These are phyloP conservation scores for Cercophora sp. DNA, from an alignment of 495 filamentous ascomycete species.

Conservation along the genomic window DNA sequence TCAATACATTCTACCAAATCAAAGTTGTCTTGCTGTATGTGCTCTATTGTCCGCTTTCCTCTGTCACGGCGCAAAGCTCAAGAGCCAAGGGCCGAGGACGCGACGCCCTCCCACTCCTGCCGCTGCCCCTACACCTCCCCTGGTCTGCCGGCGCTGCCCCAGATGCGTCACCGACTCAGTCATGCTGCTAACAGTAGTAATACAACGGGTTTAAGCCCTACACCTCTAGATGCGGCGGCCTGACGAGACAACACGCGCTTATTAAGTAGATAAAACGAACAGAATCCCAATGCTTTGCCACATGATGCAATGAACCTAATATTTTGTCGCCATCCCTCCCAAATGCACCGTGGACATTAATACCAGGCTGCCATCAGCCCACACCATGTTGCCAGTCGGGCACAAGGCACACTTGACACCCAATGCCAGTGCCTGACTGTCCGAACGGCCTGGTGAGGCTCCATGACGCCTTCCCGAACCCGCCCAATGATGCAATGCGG, in stretches of 20 bases:
- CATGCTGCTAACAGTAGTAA: slow-evolving; percentile 3
- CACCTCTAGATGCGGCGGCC: background rate
- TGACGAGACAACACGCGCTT: background rate
- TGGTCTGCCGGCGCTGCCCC: background rate
- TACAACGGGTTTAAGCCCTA: background rate
- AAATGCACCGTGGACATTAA: slow-evolving; percentile 10
- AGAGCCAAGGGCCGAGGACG: too few relatives aligned
- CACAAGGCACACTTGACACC: too few relatives aligned
- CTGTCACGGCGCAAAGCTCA: too few relatives aligned
- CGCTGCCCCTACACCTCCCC: background rate
- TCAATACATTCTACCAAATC: too few relatives aligned
- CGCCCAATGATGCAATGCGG: slow-evolving; percentile 3
- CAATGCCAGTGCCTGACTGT: too few relatives aligned
- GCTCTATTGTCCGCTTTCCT: too few relatives aligned
- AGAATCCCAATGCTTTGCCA: background rate
- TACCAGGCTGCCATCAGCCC: background rate
- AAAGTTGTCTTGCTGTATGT: too few relatives aligned
- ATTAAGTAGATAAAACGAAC: background rate
- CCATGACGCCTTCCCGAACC: background rate
- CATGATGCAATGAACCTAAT: slow-evolving; percentile 2
- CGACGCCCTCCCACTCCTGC: too few relatives aligned
- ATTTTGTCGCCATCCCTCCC: slow-evolving; percentile 6
- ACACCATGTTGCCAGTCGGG: too few relatives aligned
- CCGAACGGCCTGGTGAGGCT: background rate
- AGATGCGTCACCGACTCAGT: background rate